These are phyloP conservation scores for Cyclostephanos invisitatus DNA, from an alignment of 108 stramenopile species.

Conservation along the genomic window DNA sequence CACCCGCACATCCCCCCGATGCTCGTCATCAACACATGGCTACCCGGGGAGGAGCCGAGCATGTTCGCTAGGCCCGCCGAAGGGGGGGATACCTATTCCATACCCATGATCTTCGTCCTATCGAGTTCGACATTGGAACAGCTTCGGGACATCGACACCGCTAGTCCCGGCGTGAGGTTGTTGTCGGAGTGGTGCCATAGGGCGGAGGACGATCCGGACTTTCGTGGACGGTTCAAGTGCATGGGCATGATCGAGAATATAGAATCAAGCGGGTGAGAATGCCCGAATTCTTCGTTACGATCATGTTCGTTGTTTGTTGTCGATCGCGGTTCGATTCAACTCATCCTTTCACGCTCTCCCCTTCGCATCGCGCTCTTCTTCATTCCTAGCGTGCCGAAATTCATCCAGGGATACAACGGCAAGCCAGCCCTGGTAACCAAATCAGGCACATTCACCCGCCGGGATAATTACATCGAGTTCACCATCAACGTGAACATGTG, in stretches of 20 bases:
- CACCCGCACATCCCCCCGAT: slow-evolving; percentile 55
- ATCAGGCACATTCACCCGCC: slow-evolving; percentile 50
- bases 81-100: slow-evolving; percentile 45
- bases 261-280: slow-evolving; percentile 40
- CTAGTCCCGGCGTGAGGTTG: slow-evolving; percentile 60
- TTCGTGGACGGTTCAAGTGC: slow-evolving; percentile 63
- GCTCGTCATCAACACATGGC: slow-evolving; percentile 48
- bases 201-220: slow-evolving; percentile 54
- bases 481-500: slow-evolving; percentile 56
- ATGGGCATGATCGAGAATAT: slow-evolving; percentile 56
- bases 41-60: slow-evolving; percentile 52
- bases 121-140: slow-evolving; percentile 52
- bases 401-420: slow-evolving; percentile 61
- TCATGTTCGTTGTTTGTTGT: not conserved
- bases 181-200: slow-evolving; percentile 59
- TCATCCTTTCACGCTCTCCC: not conserved
- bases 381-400: slow-evolving; percentile 44
- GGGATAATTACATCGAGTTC: slow-evolving; percentile 57
- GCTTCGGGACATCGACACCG: slow-evolving; percentile 56
- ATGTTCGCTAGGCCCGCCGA: slow-evolving; percentile 43
- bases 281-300: not conserved
- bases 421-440: slow-evolving; percentile 67
- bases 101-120: slow-evolving; percentile 52
- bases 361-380: not conserved
- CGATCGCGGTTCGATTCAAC: not conserved